phyloP scores from a whole-genome alignment of 345 rosid species.

The Rhizophora apiculata region DNA sequence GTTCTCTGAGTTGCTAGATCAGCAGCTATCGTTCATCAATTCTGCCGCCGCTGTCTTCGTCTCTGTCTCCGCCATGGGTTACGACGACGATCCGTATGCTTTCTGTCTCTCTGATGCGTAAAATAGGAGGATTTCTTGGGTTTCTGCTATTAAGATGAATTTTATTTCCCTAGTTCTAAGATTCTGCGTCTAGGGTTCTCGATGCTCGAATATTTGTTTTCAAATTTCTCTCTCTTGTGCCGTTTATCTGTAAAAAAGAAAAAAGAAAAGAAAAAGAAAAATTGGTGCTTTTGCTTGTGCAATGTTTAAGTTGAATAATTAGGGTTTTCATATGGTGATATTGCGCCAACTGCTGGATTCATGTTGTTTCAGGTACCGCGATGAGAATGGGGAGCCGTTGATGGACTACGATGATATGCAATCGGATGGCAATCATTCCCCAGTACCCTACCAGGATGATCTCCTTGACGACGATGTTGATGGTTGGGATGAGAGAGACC shows the following conservation, averaged over 20 bases:
- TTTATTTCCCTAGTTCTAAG: neutral
- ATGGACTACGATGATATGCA: constrained; percentile 80
- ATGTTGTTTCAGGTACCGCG: constrained; percentile 53
- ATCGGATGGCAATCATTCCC: constrained; percentile 60
- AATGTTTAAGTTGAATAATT: neutral
- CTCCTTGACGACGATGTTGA: constrained; percentile 58
- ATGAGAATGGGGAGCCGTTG: constrained; percentile 92
- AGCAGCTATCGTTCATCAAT: too few relatives aligned
- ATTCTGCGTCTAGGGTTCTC: too few relatives aligned
- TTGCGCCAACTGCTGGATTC: neutral
- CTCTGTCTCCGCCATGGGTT: constrained; percentile 39
- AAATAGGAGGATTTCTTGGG: neutral
- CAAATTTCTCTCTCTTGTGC: neutral
- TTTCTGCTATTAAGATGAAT: neutral
- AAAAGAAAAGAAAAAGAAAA: too few relatives aligned
- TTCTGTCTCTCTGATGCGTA: constrained; percentile 8
- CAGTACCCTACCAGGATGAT: constrained; percentile 46
- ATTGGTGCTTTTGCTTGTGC: neutral
- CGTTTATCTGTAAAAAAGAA: too few relatives aligned
- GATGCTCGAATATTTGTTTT: neutral
- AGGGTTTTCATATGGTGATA: neutral
- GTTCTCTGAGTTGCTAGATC: too few relatives aligned
- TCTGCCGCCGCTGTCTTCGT: too few relatives aligned
- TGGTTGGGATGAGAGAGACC: constrained; percentile 48
- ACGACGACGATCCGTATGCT: constrained; percentile 70